Evolutionary conservation across 768 basidiomycete species (phyloP).

Genomic region (Naganishia onofrii): DNA sequence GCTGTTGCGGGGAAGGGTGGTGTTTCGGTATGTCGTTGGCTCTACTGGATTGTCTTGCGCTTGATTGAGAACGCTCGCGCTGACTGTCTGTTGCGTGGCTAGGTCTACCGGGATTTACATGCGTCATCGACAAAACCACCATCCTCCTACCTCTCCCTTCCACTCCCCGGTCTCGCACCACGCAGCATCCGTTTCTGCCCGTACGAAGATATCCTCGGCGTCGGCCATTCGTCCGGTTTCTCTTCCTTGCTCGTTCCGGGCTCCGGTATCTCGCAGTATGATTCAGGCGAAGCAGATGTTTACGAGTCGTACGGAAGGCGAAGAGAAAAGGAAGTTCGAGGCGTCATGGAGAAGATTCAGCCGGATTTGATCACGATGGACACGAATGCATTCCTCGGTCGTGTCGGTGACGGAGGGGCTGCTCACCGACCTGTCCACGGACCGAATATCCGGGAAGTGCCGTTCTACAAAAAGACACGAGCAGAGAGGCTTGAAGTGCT

Average conservation of each 20-base stretch:
- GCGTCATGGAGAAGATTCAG: slow-evolving; percentile 88
- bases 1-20: slow-evolving; percentile 77
- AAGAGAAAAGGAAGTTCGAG: slow-evolving; percentile 85
- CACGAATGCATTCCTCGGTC: slow-evolving; percentile 50
- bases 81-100: background rate
- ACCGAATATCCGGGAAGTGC: slow-evolving; percentile 46
- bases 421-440: slow-evolving; percentile 7
- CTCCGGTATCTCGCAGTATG: slow-evolving; percentile 90
- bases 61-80: no score
- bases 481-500: slow-evolving; percentile 69
- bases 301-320: slow-evolving; percentile 79
- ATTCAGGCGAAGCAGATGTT: slow-evolving; percentile 88
- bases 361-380: slow-evolving; percentile 80
- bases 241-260: slow-evolving; percentile 87
- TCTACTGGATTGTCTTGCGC: no score
- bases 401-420: slow-evolving; percentile 32
- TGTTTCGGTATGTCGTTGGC: slow-evolving; percentile 62
- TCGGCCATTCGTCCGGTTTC: slow-evolving; percentile 61
- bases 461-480: slow-evolving; percentile 74
- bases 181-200: slow-evolving; percentile 74
- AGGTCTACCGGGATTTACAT: slow-evolving; percentile 68
- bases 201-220: slow-evolving; percentile 52
- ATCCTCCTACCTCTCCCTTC: slow-evolving; percentile 77
- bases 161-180: slow-evolving; percentile 75
- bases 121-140: slow-evolving; percentile 56